These are phyloP conservation scores for Mycena crocata DNA, from an alignment of 768 basidiomycete genomes.

Conservation along the genomic window DNA sequence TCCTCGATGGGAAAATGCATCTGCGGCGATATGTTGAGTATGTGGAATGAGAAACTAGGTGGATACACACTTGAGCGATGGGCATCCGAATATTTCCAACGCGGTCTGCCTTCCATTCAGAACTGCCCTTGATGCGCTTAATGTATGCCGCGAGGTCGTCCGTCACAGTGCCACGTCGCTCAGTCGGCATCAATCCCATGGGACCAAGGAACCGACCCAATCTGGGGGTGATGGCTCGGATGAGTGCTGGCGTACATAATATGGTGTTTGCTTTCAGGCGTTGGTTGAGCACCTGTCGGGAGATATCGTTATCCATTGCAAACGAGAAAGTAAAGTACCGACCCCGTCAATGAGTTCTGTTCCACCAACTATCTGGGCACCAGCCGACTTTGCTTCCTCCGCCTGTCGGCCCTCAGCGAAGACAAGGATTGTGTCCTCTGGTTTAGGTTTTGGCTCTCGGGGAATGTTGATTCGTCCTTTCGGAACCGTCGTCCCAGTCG, in stretches of 20 bases:
- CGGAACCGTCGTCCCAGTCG: conserved; percentile 82
- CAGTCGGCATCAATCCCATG: conserved; percentile 95
- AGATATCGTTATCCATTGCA: conserved; percentile 12
- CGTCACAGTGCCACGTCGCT: conserved; percentile 93
- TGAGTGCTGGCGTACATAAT: conserved; percentile 83
- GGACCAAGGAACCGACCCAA: conserved; percentile 87
- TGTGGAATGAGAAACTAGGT: conserved; percentile 6
- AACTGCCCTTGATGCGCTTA: conserved; percentile 79
- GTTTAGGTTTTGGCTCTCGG: conserved; percentile 77
- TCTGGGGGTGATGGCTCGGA: conserved; percentile 81
- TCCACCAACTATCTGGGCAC: conserved; percentile 93
- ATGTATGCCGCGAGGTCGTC: conserved; percentile 89
- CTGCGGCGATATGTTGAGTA: conserved; percentile 49
- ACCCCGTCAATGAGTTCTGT: conserved; percentile 90
- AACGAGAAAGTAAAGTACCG: conserved; percentile 43
- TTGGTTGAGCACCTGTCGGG: conserved; percentile 74
- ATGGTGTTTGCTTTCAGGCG: conserved; percentile 85
- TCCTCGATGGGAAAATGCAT: conserved; percentile 81
- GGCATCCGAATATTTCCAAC: conserved; percentile 85
- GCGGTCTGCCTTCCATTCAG: conserved; percentile 95
- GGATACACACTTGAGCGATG: conserved; percentile 73
- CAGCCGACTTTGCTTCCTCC: conserved; percentile 86
- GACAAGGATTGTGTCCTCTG: conserved; percentile 86
- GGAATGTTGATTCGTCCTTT: conserved; percentile 92
- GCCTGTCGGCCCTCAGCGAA: conserved; percentile 90